Evolutionary conservation across 2,329 filamentous ascomycete genomes (phyloP).

Genomic region (Teratosphaeria destructans): DNA sequence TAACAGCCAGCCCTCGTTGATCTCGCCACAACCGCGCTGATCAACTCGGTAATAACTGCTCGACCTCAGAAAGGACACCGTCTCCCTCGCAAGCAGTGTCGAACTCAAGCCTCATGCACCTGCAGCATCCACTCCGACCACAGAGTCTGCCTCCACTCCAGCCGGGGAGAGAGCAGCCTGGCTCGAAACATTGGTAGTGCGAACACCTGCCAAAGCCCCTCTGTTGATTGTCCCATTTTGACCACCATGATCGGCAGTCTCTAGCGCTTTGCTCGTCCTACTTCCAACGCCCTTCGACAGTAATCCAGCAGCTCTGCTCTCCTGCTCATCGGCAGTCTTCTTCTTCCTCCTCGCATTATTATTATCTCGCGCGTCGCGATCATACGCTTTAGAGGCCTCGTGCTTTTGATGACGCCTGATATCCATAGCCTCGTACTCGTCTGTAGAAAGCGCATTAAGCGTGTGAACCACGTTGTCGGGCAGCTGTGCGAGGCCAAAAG

Average conservation of each 20-base stretch:
- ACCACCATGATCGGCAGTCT: neutral
- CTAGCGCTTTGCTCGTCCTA: neutral
- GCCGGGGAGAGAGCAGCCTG: neutral
- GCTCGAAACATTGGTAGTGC: neutral
- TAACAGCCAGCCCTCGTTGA: neutral
- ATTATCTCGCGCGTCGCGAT: neutral
- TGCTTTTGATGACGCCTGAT: neutral
- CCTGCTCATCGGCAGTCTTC: neutral
- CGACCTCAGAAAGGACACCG: too few species aligned
- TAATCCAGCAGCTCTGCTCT: neutral
- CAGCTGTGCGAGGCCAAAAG: slow-evolving; percentile 1
- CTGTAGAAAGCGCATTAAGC: neutral
- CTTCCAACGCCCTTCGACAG: neutral
- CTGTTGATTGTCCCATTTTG: neutral
- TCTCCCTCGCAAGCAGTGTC: too few species aligned
- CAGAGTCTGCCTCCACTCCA: neutral
- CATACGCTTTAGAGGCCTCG: neutral
- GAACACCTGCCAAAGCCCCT: neutral
- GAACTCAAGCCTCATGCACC: too few species aligned
- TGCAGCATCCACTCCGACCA: neutral
- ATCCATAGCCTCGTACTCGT: neutral
- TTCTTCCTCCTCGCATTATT: neutral
- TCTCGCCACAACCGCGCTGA: too few species aligned
- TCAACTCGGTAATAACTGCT: too few species aligned
- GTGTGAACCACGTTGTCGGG: slow-evolving; percentile 1